These are phyloP conservation scores for Phytophthora boehmeriae DNA, from an alignment of 352 stramenopile genomes.

Conservation along the genomic window DNA sequence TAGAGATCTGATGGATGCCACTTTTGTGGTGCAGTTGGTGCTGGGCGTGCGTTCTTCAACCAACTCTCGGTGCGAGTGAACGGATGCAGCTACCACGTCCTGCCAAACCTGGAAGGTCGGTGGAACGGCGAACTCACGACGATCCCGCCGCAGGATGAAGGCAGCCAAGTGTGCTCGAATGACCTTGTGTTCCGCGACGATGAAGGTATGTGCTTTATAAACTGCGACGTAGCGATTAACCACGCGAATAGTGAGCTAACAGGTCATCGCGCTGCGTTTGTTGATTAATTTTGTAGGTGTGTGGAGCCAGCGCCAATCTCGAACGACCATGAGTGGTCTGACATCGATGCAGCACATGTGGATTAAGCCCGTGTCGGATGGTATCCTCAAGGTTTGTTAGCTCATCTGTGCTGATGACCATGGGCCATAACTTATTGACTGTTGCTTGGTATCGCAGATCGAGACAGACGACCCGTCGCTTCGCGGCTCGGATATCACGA, in stretches of 20 bases:
- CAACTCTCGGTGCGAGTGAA: conserved; percentile 87
- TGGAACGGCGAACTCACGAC: conserved; percentile 86
- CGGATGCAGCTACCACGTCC: conserved; percentile 85
- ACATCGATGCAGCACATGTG: conserved; percentile 89
- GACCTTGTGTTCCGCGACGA: conserved; percentile 85
- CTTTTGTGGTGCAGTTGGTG: conserved; percentile 10
- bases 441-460: conserved; percentile 37
- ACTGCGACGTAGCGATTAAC: background rate
- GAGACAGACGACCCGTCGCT: conserved; percentile 85
- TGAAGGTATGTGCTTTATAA: conserved; percentile 44
- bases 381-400: conserved; percentile 71
- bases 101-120: conserved; percentile 85
- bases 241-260: background rate
- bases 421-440: background rate
- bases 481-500: conserved; percentile 82
- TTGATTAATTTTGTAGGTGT: conserved; percentile 37
- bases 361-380: conserved; percentile 88
- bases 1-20: background rate
- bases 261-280: background rate
- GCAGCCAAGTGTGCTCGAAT: conserved; percentile 87
- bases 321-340: conserved; percentile 85
- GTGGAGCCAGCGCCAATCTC: conserved; percentile 86
- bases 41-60: conserved; percentile 83
- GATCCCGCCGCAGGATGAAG: conserved; percentile 77
- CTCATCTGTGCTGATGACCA: background rate